Conservation (phyloP, 306 rosid genomes). For the Pyrus betulifolia region DNA sequence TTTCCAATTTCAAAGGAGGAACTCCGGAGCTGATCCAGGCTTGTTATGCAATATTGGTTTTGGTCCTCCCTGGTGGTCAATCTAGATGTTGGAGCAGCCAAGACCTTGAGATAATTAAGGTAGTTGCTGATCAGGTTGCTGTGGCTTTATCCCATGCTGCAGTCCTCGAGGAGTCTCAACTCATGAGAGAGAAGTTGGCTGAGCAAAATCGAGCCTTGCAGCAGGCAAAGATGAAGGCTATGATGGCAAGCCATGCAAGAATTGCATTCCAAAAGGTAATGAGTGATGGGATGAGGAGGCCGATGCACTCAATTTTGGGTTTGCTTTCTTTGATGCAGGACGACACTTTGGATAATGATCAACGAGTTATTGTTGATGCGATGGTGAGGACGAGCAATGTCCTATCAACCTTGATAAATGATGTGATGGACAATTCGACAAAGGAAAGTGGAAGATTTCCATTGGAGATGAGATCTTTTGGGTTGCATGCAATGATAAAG, state of each 20-base stretch:
- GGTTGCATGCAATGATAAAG: conserved; percentile 70
- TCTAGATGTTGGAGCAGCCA: conserved; percentile 81
- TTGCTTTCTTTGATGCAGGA: conserved; percentile 82
- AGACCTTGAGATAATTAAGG: conserved; percentile 89
- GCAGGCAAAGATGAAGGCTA: conserved; percentile 71
- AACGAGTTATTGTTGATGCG: conserved; percentile 67
- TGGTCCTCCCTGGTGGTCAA: conserved; percentile 77
- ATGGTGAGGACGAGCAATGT: conserved; percentile 89
- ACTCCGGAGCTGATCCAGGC: conserved; percentile 84
- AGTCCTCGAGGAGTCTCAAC: conserved; percentile 96
- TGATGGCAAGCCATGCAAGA: conserved; percentile 99
- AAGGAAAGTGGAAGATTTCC: conserved; percentile 77
- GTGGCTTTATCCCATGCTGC: conserved; percentile 99
- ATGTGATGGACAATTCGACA: conserved; percentile 78
- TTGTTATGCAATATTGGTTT: conserved; percentile 78
- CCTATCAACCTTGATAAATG: conserved; percentile 75
- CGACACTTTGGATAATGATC: conserved; percentile 62
- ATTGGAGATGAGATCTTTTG: conserved; percentile 68
- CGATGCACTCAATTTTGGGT: conserved; percentile 95
- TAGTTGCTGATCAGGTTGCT: conserved; percentile 99
- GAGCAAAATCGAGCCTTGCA: conserved; percentile 96
- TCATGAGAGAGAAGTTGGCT: conserved; percentile 90
- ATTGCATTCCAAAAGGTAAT: conserved; percentile 84
- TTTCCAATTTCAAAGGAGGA: conserved; percentile 86
- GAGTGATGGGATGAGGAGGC: conserved; percentile 99